Base-by-base conservation (phyloP, 495 filamentous ascomycete species). In the Articulospora tetracladia region DNA sequence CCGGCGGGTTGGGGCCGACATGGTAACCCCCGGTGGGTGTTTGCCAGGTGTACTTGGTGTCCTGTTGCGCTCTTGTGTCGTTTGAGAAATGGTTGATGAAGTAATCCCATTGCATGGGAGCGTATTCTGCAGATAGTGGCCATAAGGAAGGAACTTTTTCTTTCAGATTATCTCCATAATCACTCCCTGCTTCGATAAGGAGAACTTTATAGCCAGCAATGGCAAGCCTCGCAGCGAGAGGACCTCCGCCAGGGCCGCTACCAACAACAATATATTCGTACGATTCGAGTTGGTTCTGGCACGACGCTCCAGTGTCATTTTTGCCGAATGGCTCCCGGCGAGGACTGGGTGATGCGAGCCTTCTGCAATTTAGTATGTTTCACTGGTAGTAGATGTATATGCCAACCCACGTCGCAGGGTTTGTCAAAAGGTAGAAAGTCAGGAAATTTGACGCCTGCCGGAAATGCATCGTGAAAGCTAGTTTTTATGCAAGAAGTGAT, bases 241-340 rank as follows among this genome's bases (percentile, higher is more conserved):
- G 83, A 4, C 83, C 84, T 11, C 86, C 86, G 19, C 86, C 86
- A 3, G 86, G 81, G 20, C 86, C 86, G 34, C 77, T 81, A 32
- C 86, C 86, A 0, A 89, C 81, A 22, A 89, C 76, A 56, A 89
- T 78, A 69, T 88, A 88, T 59, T 88, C 86, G 66, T 86, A 87
- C 15, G 30, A 34, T 34, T 34, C 30, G 15, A 34, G 30, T 34
- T 34, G 25, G 20, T 22, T 23, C 15, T 34, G 30, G 15, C 30
- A 34, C 6, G 15, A 6, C 15, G 30, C 30, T 34, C 30, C 30
- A 7, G 30, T 7, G 30, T 15, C 30, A 6, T 34, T 34, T 34
- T 34, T 15, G 15, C 7, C 15, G 6, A 34, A 34, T 7, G 30
- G 6, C 30, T 6, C 30, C 7, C 30, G 30, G 15, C 15, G 7